Base-by-base conservation (phyloP, 2,329 filamentous ascomycete species). In the Fusarium sp. region DNA sequence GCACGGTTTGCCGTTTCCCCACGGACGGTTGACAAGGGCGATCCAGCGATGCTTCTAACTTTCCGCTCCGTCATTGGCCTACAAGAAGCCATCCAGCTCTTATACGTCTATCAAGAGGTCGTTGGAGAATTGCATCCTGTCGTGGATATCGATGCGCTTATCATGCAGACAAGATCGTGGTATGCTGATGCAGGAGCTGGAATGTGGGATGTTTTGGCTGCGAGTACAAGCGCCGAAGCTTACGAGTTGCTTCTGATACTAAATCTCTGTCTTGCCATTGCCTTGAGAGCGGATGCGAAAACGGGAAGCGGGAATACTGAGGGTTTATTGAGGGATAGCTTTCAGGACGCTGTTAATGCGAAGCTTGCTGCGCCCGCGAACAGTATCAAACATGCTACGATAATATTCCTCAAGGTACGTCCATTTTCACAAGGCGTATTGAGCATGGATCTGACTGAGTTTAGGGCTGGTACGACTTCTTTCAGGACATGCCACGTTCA, bases 391-490 rank as follows among this genome's bases (percentile, higher is more conserved):
- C 66, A 70, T 25, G 67, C 53, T 2, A 62, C 61, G 1, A 70
- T 69, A 14, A 20, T 67, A 48, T 56, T 69, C 3, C 30, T 69
- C 4, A 70, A 70, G 54, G 66, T 61, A 48, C 7, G 30, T 2
- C 10, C 12, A 4, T 1, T 9, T 25, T 10, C 10, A 12, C 7
- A 4, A 10, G 6, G n/a, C 10, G 2, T 2, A 13, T 27, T 4
- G 16, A 4, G 4, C 8, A 14, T 4, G 3, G 11, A 6, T 2
- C 54, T 65, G 11, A 69, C 12, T 4, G 0, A 1, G 7, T 16
- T 0, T 16, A 69, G 67, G 67, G 67, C 1, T 69, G 61, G 65
- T 76, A 76, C 14, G 62, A 75, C 29, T 76, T 71, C 47, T 77
- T 77, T 32, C 61, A 73, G 11, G 75, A 74, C 2, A 64, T 65